Evolutionary conservation across 192 early-diverging fungal species (phyloP), one percentile per base, ranked within the genome.

Genomic region (Umbelopsis sp.): DNA sequence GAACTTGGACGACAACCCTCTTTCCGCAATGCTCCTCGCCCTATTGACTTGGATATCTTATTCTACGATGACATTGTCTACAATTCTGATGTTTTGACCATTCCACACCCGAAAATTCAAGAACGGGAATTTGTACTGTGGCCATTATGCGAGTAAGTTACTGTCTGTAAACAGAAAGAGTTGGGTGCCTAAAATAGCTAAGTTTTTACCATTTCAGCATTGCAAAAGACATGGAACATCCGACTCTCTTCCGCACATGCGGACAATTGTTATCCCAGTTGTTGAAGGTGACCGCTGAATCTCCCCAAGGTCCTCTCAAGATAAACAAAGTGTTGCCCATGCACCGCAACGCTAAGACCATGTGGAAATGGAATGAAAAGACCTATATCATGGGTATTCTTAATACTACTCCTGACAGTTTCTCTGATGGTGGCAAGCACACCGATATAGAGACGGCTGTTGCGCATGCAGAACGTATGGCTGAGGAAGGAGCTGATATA

Each of bases 11-110:
- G 98, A 24, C 84, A 87, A 45, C 69, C 68, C 1, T 81, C 82
- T 14, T 81, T 85, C 53, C 84, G 89, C 45, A 93, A 96, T 77
- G 97, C 96, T 4, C 98, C 97, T 49, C 88, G 98, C 10, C 88
- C 92, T 7, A 94, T 99, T 50, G 98, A 99, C 76, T 85, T 98
- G 11, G 98, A 99, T 72, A 98, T 99, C 69, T 76, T 99, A n/a
- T 92, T 94, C 72, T 99, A 93, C 78, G 93, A 96, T 71, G 83
- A 87, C 52, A 85, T 92, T 41, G 81, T 96, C 66, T 81, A 84
- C 52, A 44, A 78, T 6, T 75, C 82, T 5, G 78, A 90, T 4
- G 86, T 79, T 11, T 82, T 99, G 68, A 91, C 85, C 10, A 96
- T 99, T 41, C 98, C 98, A 43, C 98, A 99, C 83, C 83, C 88